Evolutionary conservation across 192 early-diverging fungal genomes (phyloP).

Genomic region (Coemansia interrupta): DNA sequence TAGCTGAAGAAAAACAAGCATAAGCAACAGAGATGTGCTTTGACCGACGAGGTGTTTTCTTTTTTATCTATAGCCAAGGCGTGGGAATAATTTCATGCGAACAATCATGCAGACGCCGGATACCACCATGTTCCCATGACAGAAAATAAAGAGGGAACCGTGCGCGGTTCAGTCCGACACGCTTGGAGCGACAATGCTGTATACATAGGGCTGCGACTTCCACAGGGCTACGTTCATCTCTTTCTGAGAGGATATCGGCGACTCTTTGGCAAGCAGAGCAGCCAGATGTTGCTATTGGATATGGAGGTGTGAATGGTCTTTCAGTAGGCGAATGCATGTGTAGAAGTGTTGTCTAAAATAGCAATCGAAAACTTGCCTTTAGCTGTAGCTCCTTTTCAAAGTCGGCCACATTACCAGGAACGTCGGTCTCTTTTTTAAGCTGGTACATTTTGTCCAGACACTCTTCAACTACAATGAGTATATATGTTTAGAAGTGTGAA

Average conservation of each 20-base stretch:
- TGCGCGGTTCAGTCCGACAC: too few relatives aligned
- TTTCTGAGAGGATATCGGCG: constrained; percentile 21
- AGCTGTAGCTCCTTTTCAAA: constrained; percentile 45
- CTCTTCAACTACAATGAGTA: constrained; percentile 23
- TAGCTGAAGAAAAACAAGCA: neutral
- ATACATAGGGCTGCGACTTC: constrained; percentile 36
- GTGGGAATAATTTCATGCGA: constrained; percentile 18
- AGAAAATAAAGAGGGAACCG: too few relatives aligned
- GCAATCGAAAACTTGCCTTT: constrained; percentile 24
- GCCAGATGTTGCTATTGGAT: constrained; percentile 37
- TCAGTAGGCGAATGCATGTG: neutral
- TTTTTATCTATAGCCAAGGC: neutral
- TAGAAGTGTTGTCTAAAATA: too few relatives aligned
- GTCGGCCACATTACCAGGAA: constrained; percentile 1
- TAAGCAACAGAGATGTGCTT: neutral
- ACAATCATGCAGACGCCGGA: constrained; percentile 6
- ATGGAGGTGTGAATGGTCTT: neutral
- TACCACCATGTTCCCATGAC: too few relatives aligned
- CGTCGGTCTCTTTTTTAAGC: neutral
- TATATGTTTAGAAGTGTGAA: neutral
- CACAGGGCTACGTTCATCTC: constrained; percentile 41
- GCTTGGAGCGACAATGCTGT: neutral
- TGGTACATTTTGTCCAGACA: constrained; percentile 30
- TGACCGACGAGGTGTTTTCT: neutral
- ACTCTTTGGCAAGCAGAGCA: constrained; percentile 11